phyloP scores from a whole-genome alignment of 768 basidiomycete species.

The Boletus edulis region DNA sequence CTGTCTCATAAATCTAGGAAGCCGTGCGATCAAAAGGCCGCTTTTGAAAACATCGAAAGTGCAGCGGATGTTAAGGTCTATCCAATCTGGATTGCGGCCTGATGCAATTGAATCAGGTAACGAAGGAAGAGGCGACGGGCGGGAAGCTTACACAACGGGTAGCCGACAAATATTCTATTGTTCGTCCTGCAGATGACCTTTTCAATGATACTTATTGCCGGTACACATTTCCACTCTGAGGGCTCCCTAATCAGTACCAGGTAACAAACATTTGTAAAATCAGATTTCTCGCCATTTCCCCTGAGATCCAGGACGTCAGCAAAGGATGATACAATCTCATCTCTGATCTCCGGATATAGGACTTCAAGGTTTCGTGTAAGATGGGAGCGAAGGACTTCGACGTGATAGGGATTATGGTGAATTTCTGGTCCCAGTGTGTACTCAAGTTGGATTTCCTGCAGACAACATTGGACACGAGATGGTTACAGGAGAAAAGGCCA shows the following conservation, averaged over 20 bases:
- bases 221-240: slow-evolving; percentile 40
- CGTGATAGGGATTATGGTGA: slow-evolving; percentile 26
- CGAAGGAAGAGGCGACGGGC: background rate
- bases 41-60: background rate
- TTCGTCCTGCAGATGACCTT: slow-evolving; percentile 37
- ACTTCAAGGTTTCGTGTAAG: slow-evolving; percentile 39
- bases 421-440: slow-evolving; percentile 38
- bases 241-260: background rate
- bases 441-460: slow-evolving; percentile 36
- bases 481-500: background rate
- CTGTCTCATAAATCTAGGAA: slow-evolving; percentile 35
- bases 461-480: background rate
- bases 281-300: slow-evolving; percentile 7
- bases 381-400: slow-evolving; percentile 22
- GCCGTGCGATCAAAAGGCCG: background rate
- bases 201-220: slow-evolving; percentile 22
- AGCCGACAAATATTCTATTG: slow-evolving; percentile 40
- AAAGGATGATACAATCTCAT: slow-evolving; percentile 44
- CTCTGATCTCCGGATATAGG: slow-evolving; percentile 40
- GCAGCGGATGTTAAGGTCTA: background rate
- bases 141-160: slow-evolving; percentile 40
- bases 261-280: too few relatives aligned
- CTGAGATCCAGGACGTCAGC: slow-evolving; percentile 32
- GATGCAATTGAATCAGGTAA: background rate
- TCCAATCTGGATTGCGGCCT: slow-evolving; percentile 2